Conservation (phyloP, 75 land plant genomes). For the Pinus taeda region DNA sequence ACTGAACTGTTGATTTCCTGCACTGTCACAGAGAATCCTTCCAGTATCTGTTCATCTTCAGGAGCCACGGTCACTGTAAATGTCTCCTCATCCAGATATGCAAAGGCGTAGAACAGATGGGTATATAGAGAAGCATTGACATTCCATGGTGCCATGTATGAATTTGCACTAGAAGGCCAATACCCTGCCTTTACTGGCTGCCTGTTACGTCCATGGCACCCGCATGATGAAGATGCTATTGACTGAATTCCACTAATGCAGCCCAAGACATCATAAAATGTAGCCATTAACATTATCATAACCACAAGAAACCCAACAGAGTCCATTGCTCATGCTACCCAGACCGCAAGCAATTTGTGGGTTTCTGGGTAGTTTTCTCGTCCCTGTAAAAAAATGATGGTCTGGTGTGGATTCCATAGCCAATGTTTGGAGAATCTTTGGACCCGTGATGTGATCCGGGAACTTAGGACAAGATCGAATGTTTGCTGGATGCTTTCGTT, state of each 20-base stretch:
- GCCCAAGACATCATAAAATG: background rate
- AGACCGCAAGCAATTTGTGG: background rate
- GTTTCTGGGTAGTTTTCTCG: background rate
- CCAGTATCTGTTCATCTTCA: conserved; percentile 6
- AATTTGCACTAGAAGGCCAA: conserved; percentile 16
- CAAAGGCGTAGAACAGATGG: conserved; percentile 43
- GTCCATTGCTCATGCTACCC: background rate
- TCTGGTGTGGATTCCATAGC: background rate
- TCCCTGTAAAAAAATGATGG: background rate
- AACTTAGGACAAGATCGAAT: background rate
- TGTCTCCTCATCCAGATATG: conserved; percentile 15
- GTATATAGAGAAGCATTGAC: conserved; percentile 35
- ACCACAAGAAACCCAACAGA: background rate
- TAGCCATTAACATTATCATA: background rate
- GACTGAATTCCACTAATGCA: background rate
- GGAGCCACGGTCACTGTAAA: background rate
- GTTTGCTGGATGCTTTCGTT: no score
- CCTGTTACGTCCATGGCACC: background rate
- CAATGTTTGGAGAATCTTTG: background rate
- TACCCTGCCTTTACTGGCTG: conserved; percentile 27
- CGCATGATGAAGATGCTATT: background rate
- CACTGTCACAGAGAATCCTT: conserved; percentile 21
- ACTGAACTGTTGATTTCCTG: conserved; percentile 19
- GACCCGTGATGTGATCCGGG: background rate
- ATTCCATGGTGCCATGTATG: conserved; percentile 10